Base-by-base conservation (phyloP, 352 stramenopile genomes). In the Phytophthora sp. region DNA sequence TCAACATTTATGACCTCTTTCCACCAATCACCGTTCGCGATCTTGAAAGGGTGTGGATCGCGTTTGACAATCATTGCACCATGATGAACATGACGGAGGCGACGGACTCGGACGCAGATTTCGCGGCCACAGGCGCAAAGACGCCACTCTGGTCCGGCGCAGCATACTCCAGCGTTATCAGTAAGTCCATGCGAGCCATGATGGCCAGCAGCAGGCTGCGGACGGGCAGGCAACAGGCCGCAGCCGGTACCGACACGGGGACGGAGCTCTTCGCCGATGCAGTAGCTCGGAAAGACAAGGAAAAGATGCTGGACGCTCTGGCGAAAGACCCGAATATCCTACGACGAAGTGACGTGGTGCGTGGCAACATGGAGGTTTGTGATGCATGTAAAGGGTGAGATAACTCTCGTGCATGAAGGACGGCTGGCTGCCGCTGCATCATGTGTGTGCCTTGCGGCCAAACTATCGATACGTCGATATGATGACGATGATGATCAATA, bases 111-210 rank as follows among this genome's bases (percentile, higher is more conserved):
- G 58, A 49, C 50, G 57, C 47, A 16, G 42, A 55, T n/a, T 54
- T 62, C 38, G 39, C 54, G 21, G 11, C 53, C 12, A 60, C 36
- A 24, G 39, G 50, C 26, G 16, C 35, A 11, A 71, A 62, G 39
- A 61, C 54, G 13, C 53, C 47, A 16, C 52, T 66, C 20, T 66
- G 60, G 60, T 54, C 53, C 0, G 56, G 60, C 4, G 39, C 46
- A 49, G 54, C 47, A 35, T 87, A 86, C 59, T 84, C 80, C 38
- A 79, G 61, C 13, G 66, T 66, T 29, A 70, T 90, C 11, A 68
- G 67, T 18, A 88, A 80, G 50, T 90, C 81, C 30, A 74, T 88
- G 64, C 71, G 72, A 54, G 80, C 72, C 45, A 90, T 90, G 60
- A 88, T 89, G 33, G 35, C 61, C 12, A 52, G 49, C n/a, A 67